phyloP scores from a whole-genome alignment of 148 eudicot genomes.

The Pouteria glomerata region DNA sequence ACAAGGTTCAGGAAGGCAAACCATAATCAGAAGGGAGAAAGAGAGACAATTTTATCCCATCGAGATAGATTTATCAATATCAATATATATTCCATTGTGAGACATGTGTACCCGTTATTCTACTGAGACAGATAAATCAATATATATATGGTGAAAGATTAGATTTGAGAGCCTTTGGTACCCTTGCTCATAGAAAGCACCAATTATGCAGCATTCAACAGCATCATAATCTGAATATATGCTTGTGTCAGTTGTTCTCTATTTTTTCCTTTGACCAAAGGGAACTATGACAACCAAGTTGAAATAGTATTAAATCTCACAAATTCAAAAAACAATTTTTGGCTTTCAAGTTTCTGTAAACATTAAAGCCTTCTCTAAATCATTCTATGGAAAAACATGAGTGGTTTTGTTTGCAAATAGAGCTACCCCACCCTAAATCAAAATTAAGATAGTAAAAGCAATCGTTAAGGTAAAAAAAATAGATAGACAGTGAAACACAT shows the following conservation, averaged over 20 bases:
- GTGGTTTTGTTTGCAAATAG: background rate
- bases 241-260: background rate
- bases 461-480: background rate
- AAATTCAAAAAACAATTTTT: background rate
- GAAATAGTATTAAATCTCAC: slow-evolving; percentile 2
- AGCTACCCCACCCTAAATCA: background rate
- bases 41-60: too few relatives aligned
- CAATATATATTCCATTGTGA: too few relatives aligned
- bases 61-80: too few relatives aligned
- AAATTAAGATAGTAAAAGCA: background rate
- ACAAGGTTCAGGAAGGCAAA: background rate
- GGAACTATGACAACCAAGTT: background rate
- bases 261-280: background rate
- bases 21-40: too few relatives aligned
- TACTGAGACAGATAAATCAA: too few relatives aligned
- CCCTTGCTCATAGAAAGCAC: background rate
- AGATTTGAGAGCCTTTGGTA: background rate
- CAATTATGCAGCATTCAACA: background rate
- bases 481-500: background rate
- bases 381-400: background rate
- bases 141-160: too few relatives aligned
- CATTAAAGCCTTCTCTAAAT: background rate
- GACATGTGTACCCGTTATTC: background rate
- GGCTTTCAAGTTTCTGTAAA: background rate
- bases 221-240: background rate